phyloP scores from a whole-genome alignment of 176 grass and related monocot species.

The Puccinellia tenuiflora region DNA sequence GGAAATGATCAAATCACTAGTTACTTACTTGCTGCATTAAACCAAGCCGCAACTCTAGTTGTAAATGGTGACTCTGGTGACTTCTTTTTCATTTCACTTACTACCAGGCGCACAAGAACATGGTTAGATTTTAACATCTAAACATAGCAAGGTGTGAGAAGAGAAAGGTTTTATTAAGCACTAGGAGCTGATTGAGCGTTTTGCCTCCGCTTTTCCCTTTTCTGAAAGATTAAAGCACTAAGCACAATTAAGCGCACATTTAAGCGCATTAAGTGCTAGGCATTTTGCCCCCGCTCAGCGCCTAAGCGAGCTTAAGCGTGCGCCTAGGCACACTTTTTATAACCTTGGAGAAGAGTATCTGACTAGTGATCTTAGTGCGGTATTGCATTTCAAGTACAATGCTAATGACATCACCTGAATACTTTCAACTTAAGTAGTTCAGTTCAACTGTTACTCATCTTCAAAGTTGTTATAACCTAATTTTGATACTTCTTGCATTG shows the following conservation, averaged over 20 bases:
- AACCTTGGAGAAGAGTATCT: not conserved
- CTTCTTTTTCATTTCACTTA: not conserved
- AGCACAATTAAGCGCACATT: no score
- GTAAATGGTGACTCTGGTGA: not conserved
- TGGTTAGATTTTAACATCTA: not conserved
- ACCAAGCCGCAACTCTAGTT: not conserved
- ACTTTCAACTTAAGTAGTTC: not conserved
- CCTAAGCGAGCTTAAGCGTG: no score
- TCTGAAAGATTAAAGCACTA: no score
- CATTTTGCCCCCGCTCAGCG: no score
- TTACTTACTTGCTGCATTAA: not conserved
- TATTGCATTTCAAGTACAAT: not conserved
- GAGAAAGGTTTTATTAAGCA: no score
- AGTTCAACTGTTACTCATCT: not conserved
- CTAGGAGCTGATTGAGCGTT: no score
- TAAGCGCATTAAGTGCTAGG: no score
- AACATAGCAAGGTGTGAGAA: not conserved
- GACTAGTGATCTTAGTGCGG: not conserved
- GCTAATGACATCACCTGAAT: not conserved
- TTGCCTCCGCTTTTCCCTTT: no score
- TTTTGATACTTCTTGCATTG: not conserved
- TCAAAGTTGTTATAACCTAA: not conserved
- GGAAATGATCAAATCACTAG: not conserved
- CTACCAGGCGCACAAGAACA: not conserved
- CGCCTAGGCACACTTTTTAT: no score